A percentile compares a stretch with the other conserved stretches of the same genome.
phyloP scores from a whole-genome alignment of 345 rosid genomes.

The Turritis glabra region DNA sequence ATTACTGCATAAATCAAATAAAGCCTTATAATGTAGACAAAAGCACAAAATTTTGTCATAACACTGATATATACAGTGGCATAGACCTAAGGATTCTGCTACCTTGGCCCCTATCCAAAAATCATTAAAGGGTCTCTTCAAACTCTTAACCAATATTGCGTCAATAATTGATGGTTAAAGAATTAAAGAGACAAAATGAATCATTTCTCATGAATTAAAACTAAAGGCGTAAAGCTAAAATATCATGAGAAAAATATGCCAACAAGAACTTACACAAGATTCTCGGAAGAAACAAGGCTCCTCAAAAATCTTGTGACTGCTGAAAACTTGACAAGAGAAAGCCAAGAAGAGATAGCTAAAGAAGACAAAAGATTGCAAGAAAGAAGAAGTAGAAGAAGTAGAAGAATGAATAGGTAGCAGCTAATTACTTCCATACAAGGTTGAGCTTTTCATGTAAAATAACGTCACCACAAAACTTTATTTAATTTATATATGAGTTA shows the following conservation, averaged over 20 bases:
- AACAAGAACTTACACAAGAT: constrained; percentile 37
- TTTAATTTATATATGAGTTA: background rate
- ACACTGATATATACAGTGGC: no score
- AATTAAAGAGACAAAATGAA: constrained; percentile 29
- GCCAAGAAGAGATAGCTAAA: constrained; percentile 28
- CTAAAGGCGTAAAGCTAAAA: constrained; percentile 8
- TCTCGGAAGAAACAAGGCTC: constrained; percentile 30
- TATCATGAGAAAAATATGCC: constrained; percentile 8
- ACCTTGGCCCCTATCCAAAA: background rate
- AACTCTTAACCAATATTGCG: background rate
- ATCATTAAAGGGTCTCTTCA: background rate
- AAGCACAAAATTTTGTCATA: background rate
- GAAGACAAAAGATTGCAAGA: constrained; percentile 27
- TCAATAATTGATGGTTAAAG: no score
- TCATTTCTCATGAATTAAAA: constrained; percentile 29
- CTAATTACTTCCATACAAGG: constrained; percentile 23
- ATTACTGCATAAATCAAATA: constrained; percentile 8
- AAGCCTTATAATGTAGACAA: background rate
- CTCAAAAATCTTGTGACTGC: constrained; percentile 32
- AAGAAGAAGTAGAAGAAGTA: constrained; percentile 8
- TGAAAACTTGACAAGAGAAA: constrained; percentile 31
- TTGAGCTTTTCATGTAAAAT: constrained; percentile 20
- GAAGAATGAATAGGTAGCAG: constrained; percentile 15
- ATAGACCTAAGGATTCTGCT: background rate
- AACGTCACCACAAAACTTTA: constrained; percentile 28